Base-by-base conservation (phyloP, 2,329 filamentous ascomycete genomes). In the Pestalotiopsis sp. region DNA sequence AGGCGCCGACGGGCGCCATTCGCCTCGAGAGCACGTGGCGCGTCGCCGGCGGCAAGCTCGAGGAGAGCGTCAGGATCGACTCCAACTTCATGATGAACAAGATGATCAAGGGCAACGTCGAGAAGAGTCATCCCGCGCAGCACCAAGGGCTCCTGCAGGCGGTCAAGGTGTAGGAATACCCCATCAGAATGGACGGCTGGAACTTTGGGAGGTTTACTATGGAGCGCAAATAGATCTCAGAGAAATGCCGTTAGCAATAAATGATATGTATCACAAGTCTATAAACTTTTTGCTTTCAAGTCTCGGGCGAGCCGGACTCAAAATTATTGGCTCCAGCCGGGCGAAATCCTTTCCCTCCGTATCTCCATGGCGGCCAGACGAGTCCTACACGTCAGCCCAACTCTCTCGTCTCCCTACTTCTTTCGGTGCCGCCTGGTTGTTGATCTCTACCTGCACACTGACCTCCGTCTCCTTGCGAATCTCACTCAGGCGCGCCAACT, bases 51-150 rank as follows among this genome's bases (percentile, higher is more conserved):
- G 68, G 69, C n/a, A 38, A 38, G 17, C 71, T 78, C 14, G 69
- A 75, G 60, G 76, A 78, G 68, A 31, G n/a, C 41, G 71, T 77
- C 20, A 62, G 70, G 59, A 75, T 78, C 69, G 74, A 78, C 17
- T 71, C 71, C 64, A 78, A 77, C 62, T 61, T 74, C 9, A 67
- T 78, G 68, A 76, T 74, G 61, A 75, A 71, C 69, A 75, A 72
- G 67, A 68, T 77, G 68, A 70, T 78, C 67, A 77, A 75, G 70
- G 68, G 71, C 17, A 76, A 73, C 52, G 71, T 78, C n/a, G 75
- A 78, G 65, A 77, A 74, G 70, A 72, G 61, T 4, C 75, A 77
- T 62, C 72, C 73, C 11, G 73, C 67, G 45, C 71, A 70, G 14
- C 74, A 76, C 65, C 65, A 68, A 67, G 68, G 49, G 1, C 74